Base-by-base conservation (phyloP, 495 filamentous ascomycete species). In the Trichoderma virens region DNA sequence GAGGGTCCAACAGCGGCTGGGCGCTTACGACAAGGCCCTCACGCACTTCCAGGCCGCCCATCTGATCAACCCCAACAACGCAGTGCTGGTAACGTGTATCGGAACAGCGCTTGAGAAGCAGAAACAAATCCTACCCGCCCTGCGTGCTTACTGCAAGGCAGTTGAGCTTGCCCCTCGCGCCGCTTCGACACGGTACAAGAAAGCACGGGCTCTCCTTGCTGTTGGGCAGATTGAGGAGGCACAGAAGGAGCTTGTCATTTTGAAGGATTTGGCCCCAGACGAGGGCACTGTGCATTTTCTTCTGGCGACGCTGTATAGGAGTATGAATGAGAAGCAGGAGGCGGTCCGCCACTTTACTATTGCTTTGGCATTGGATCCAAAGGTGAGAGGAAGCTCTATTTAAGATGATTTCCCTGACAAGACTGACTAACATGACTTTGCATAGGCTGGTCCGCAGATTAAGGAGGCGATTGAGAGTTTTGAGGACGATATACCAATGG, bases 261-360 rank as follows among this genome's bases (percentile, higher is more conserved):
- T 98, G 64, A 91, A 93, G 72, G 91, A 96, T 65, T 80, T 95
- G 62, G 92, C 91, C 38, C 94, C 95, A 1, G 92, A 98, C 69
- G 93, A 96, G 71, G 91, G 95, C 25, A 96, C 92, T 69, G 93
- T 98, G 30, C 93, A 97, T 73, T 98, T 94, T 76, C 80, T 93
- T 41, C 82, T 98, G 3, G 94, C 92, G 14, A 91, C 88, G 73
- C 75, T 95, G 64, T 93, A 95, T 74, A 96, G 95, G 78, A 82
- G 78, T 66, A 67, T 96, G 64, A 83, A 84, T 60, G 87, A 96
- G 69, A 93, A 90, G 74, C 83, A 82, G 66, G 82, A 84, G 65
- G 92, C 95, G 43, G 91, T 98, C 62, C 86, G 89, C 68, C 90
- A 96, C 73, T 96, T 94, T 68, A 98, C 94, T 0, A 91, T 90